A percentile compares a stretch with the other conserved stretches of the same genome.
phyloP scores from a whole-genome alignment of 768 basidiomycete genomes.

The Mycena albidolilacea region DNA sequence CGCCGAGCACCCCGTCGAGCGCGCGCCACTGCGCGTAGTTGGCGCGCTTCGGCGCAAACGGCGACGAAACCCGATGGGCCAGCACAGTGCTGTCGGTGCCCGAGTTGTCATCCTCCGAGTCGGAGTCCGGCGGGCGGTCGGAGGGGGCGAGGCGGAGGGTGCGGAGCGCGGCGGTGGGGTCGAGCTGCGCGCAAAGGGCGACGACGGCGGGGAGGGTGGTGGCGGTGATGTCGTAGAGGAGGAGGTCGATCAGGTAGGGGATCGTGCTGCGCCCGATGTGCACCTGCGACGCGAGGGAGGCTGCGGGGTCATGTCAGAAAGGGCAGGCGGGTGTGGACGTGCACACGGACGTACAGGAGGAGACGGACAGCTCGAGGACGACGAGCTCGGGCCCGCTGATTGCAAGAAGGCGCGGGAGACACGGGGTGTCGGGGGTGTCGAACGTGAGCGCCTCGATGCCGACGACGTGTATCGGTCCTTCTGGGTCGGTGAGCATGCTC shows the following conservation, averaged over 20 bases:
- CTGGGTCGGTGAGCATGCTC: background rate
- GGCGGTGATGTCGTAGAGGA: constrained; percentile 13
- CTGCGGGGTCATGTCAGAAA: background rate
- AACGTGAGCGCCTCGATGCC: constrained; percentile 13
- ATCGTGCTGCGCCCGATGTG: constrained; percentile 11
- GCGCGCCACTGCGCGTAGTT: background rate
- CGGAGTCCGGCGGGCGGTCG: background rate
- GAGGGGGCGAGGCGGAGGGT: constrained; percentile 19
- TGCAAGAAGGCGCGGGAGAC: constrained; percentile 6
- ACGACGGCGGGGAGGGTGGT: constrained; percentile 3
- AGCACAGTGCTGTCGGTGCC: no score
- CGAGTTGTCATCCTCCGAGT: background rate
- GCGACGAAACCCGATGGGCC: background rate
- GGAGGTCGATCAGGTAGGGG: constrained; percentile 15
- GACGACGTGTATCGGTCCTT: constrained; percentile 8
- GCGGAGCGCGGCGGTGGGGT: background rate
- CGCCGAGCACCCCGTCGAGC: background rate
- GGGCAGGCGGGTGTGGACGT: background rate
- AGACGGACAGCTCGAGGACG: constrained; percentile 14
- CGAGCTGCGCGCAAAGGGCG: constrained; percentile 15
- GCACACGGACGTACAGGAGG: background rate
- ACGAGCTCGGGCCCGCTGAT: constrained; percentile 3
- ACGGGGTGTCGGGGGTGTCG: constrained; percentile 11
- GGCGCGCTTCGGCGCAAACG: background rate
- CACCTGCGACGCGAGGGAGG: background rate